Base-by-base conservation (phyloP, 1,284 basidiomycete species). In the Athelia sp. region DNA sequence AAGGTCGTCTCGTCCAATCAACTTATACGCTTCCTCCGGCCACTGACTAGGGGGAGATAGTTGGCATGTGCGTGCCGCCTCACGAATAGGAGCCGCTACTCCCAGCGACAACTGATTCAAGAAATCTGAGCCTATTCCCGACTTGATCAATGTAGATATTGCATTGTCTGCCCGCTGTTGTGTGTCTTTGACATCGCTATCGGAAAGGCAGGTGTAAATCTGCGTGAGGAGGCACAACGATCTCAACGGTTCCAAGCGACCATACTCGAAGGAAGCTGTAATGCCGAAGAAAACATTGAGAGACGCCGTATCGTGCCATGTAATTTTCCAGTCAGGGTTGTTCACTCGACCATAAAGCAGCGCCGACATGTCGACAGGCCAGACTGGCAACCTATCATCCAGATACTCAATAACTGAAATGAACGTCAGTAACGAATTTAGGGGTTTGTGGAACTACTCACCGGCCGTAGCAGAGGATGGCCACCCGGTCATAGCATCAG, bases 21-120 rank as follows among this genome's bases (percentile, higher is more conserved):
- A 75, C 13, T 76, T 71, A 62, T 93, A 97, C 38, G 87, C 82
- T 8, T 75, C 75, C 6, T 80, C 61, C 0, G 81, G 74, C 88
- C 90, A 93, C 50, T 84, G 76, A 4, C 74, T 72, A 0, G 85
- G 82, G 1, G 94, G 91, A 0, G 82, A 77, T 13, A 87, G 66
- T 59, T 95, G 93, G 57, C 88, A 91, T 10, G 85, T 84, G 48
- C 92, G 72, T 21, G 90, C 72, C 4, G 89, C 90, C 64, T 98
- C 95, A 48, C 84, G 72, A 3, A 98, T 69, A 0, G 94, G 93
- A 8, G 91, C 71, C 1, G 86, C 81, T 15, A 96, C 68, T 0
- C 89, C 90, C 4, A 90, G 65, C 1, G 91, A 82, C n/a, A 90
- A 62, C 19, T 69, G 58, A 57, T 76, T 64, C 67, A 81, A 60